A percentile compares a stretch with the other conserved stretches of the same genome.
These are phyloP conservation scores for Paecilomyces variotii DNA, from an alignment of 2,329 filamentous ascomycete species.

Conservation along the genomic window DNA sequence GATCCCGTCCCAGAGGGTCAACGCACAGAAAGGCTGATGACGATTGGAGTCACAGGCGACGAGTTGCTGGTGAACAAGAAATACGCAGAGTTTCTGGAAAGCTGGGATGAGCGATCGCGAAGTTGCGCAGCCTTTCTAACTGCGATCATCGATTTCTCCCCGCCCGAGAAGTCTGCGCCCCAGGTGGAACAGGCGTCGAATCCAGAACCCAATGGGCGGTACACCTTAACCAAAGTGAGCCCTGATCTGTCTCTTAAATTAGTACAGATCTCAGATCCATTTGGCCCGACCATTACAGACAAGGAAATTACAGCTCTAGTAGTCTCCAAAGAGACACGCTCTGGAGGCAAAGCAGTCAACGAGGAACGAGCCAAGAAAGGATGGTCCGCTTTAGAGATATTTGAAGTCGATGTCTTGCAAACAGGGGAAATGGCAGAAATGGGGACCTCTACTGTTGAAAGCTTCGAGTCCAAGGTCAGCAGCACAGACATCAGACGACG, in stretches of 20 bases:
- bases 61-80: conserved; percentile 83
- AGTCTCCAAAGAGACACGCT: conserved; percentile 78
- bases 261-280: conserved; percentile 79
- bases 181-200: conserved; percentile 24
- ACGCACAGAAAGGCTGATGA: conserved; percentile 49
- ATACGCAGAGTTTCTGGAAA: conserved; percentile 69
- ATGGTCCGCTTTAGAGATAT: conserved; percentile 69
- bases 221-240: conserved; percentile 43
- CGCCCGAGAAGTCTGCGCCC: conserved; percentile 31
- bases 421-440: conserved; percentile 47
- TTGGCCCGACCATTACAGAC: conserved; percentile 82
- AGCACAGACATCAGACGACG: conserved; percentile 72
- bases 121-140: conserved; percentile 64
- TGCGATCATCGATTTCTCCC: conserved; percentile 52
- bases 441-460: conserved; percentile 40
- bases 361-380: conserved; percentile 67
- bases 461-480: conserved; percentile 79
- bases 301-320: conserved; percentile 71
- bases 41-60: conserved; percentile 83
- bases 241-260: conserved; percentile 63
- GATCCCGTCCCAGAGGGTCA: conserved; percentile 38
- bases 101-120: conserved; percentile 67
- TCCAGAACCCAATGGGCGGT: conserved; percentile 32
- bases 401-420: conserved; percentile 84
- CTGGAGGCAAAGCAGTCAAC: conserved; percentile 79